Conservation (phyloP, 768 basidiomycete genomes). For the Calocera viscosa region DNA sequence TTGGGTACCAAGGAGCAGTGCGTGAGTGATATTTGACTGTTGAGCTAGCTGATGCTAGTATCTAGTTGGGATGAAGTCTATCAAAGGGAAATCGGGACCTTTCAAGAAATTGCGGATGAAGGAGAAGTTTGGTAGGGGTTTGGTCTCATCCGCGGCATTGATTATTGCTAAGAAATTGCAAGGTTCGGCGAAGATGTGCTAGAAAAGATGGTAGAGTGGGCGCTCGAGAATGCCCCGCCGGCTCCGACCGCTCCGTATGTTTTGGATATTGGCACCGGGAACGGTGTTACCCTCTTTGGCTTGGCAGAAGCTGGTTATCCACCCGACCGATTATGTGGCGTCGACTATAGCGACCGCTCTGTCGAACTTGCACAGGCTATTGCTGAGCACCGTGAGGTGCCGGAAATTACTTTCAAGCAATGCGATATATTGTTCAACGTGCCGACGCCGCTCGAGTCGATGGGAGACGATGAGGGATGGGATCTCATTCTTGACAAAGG, state of each 20-base stretch:
- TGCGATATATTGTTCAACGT: slow-evolving; percentile 56
- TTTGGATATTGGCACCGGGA: slow-evolving; percentile 70
- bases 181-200: slow-evolving; percentile 74
- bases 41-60: neutral
- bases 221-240: slow-evolving; percentile 41
- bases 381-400: slow-evolving; percentile 33
- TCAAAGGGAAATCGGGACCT: slow-evolving; percentile 54
- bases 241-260: slow-evolving; percentile 34
- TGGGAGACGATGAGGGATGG: slow-evolving; percentile 35
- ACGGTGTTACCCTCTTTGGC: slow-evolving; percentile 62
- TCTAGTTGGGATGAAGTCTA: slow-evolving; percentile 70
- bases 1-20: slow-evolving; percentile 73
- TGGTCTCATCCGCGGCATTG: neutral
- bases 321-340: slow-evolving; percentile 40
- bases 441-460: slow-evolving; percentile 25
- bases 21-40: neutral
- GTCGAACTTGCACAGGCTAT: slow-evolving; percentile 50
- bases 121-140: slow-evolving; percentile 68
- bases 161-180: neutral
- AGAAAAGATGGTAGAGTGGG: slow-evolving; percentile 68
- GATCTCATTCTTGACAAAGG: slow-evolving; percentile 75
- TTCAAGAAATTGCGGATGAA: slow-evolving; percentile 66
- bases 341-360: slow-evolving; percentile 69
- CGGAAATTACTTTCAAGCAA: slow-evolving; percentile 40
- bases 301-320: slow-evolving; percentile 56